These are phyloP conservation scores for Orbilia quercus DNA, from an alignment of 2,329 filamentous ascomycete species.

Conservation along the genomic window DNA sequence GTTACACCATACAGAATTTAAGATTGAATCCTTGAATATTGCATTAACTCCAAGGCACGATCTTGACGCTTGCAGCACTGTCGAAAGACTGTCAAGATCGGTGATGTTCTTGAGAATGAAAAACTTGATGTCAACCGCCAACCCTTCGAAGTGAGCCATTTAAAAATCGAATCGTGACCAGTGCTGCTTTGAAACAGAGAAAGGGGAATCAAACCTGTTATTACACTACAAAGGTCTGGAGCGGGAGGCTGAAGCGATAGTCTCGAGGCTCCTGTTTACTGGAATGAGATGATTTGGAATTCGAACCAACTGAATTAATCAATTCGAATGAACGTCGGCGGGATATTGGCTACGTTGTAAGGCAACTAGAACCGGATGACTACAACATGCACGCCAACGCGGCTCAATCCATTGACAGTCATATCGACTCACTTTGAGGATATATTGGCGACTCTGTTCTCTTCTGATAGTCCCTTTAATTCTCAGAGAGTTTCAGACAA, in stretches of 20 bases:
- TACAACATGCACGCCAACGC: not conserved
- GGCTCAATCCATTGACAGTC: not conserved
- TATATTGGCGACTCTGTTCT: too few relatives aligned
- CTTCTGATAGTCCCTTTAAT: too few relatives aligned
- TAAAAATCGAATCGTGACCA: constrained; percentile 4
- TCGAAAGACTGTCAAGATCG: not conserved
- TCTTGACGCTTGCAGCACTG: constrained; percentile 6
- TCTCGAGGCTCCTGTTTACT: not conserved
- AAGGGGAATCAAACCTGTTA: not conserved
- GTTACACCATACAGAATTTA: not conserved
- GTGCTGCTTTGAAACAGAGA: not conserved
- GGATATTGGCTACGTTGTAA: not conserved
- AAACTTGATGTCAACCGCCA: constrained; percentile 21
- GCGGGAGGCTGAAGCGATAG: too few relatives aligned
- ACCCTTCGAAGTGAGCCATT: constrained; percentile 9
- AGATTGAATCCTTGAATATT: constrained; percentile 2
- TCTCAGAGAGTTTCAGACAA: too few relatives aligned
- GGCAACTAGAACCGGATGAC: constrained; percentile 12
- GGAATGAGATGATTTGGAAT: not conserved
- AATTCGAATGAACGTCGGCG: too few relatives aligned
- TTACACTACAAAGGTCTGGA: too few relatives aligned
- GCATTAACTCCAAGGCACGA: constrained; percentile 2
- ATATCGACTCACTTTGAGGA: too few relatives aligned
- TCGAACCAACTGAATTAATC: too few relatives aligned
- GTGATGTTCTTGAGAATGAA: constrained; percentile 22